Percentiles rank a stretch among this genome's conserved stretches.
Evolutionary conservation across 495 filamentous ascomycete genomes (phyloP).

Genomic region (Neurospora sublineolata): DNA sequence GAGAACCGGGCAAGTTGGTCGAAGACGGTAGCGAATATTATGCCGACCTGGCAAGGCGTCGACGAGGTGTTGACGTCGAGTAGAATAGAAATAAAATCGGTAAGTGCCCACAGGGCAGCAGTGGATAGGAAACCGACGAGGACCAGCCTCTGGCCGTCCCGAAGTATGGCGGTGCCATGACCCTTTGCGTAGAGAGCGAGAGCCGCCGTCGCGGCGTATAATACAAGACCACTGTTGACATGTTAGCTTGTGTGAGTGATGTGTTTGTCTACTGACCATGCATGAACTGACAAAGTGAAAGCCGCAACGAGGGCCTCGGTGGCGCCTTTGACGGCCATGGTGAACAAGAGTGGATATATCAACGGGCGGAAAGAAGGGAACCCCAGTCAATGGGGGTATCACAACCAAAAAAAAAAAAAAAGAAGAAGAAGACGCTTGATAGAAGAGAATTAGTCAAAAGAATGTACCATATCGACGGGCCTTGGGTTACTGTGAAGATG

Average conservation of each 20-base stretch:
- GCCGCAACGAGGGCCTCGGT: constrained; percentile 40
- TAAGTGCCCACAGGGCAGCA: constrained; percentile 39
- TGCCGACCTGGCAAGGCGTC: constrained; percentile 35
- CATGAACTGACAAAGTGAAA: constrained; percentile 39
- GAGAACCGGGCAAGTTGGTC: constrained; percentile 41
- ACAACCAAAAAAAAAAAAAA: no score
- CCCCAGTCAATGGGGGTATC: constrained; percentile 44
- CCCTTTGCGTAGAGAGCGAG: constrained; percentile 40
- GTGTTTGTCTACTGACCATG: not conserved
- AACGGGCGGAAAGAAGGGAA: constrained; percentile 22
- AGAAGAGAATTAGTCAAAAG: constrained; percentile 13
- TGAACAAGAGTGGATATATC: constrained; percentile 14
- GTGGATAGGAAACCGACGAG: constrained; percentile 42
- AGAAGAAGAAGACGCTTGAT: not conserved
- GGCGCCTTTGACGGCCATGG: constrained; percentile 35
- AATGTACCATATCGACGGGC: constrained; percentile 19
- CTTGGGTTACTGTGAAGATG: constrained; percentile 15
- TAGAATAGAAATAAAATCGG: constrained; percentile 37
- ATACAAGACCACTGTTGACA: constrained; percentile 34
- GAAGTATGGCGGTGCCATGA: constrained; percentile 36
- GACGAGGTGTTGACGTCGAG: constrained; percentile 29
- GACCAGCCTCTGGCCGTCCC: constrained; percentile 53
- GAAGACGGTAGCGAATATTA: constrained; percentile 38
- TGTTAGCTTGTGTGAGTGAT: not conserved
- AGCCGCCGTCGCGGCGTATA: constrained; percentile 40